phyloP scores from a whole-genome alignment of 2,329 filamentous ascomycete species.

The Colletotrichum echinochloae region DNA sequence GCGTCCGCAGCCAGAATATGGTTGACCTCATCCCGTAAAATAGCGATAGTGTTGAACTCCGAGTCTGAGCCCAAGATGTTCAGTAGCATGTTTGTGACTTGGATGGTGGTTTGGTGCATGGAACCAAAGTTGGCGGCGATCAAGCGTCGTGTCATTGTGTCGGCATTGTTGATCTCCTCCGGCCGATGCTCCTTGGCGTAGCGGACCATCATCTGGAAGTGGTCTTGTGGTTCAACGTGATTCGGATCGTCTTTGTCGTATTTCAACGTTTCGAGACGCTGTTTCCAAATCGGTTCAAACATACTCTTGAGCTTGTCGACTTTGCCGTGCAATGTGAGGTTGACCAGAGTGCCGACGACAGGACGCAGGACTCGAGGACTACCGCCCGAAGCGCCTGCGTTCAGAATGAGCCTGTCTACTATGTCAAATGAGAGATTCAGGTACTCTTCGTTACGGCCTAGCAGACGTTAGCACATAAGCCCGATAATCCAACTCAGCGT shows the following conservation, averaged over 20 bases:
- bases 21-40: conserved; percentile 53
- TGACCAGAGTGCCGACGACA: conserved; percentile 47
- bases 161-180: conserved; percentile 49
- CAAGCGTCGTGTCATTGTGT: conserved; percentile 49
- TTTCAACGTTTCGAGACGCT: conserved; percentile 44
- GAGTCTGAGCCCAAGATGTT: conserved; percentile 52
- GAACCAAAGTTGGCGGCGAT: conserved; percentile 51
- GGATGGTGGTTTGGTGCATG: conserved; percentile 56
- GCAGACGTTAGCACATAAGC: not conserved
- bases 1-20: conserved; percentile 46
- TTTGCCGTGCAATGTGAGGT: conserved; percentile 42
- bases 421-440: conserved; percentile 47
- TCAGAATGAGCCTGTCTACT: conserved; percentile 49
- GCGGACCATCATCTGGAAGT: conserved; percentile 56
- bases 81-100: conserved; percentile 54
- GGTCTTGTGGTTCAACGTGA: conserved; percentile 50
- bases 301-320: conserved; percentile 46
- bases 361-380: conserved; percentile 49
- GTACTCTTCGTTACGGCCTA: conserved; percentile 52
- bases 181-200: conserved; percentile 54
- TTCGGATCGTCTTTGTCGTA: conserved; percentile 32
- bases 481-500: not conserved
- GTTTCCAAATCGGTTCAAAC: conserved; percentile 43
- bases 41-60: conserved; percentile 52
- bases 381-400: conserved; percentile 48